A percentile compares a stretch with the other conserved stretches of the same genome.
These are phyloP conservation scores for Remersonia thermophila DNA, from an alignment of 2,329 filamentous ascomycete species.

Conservation along the genomic window DNA sequence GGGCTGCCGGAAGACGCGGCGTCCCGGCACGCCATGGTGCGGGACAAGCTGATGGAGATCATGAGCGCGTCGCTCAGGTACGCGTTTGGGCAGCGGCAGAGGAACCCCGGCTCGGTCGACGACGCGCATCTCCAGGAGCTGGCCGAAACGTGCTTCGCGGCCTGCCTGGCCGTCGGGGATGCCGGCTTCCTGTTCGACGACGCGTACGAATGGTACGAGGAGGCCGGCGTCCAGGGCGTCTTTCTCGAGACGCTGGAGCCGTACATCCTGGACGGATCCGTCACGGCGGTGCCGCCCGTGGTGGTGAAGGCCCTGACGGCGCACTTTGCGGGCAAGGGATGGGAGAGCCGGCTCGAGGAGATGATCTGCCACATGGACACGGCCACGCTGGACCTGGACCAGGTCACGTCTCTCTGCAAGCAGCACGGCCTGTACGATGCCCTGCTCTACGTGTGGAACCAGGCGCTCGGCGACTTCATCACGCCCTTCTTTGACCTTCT, in stretches of 20 bases:
- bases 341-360: slow-evolving; percentile 73
- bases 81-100: slow-evolving; percentile 59
- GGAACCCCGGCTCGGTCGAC: slow-evolving; percentile 31
- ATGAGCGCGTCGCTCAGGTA: slow-evolving; percentile 86
- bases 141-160: slow-evolving; percentile 69
- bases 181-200: slow-evolving; percentile 81
- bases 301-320: slow-evolving; percentile 78
- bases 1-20: slow-evolving; percentile 76
- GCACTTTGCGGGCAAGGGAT: slow-evolving; percentile 65
- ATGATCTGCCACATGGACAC: slow-evolving; percentile 91
- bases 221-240: slow-evolving; percentile 56
- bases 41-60: slow-evolving; percentile 83
- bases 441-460: slow-evolving; percentile 93
- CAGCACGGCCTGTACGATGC: slow-evolving; percentile 89
- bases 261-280: slow-evolving; percentile 67
- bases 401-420: slow-evolving; percentile 82
- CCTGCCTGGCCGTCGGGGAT: slow-evolving; percentile 67
- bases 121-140: slow-evolving; percentile 60
- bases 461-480: slow-evolving; percentile 77
- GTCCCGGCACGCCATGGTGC: slow-evolving; percentile 68
- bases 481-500: slow-evolving; percentile 80
- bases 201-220: slow-evolving; percentile 82
- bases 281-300: slow-evolving; percentile 64
- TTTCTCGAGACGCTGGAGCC: slow-evolving; percentile 85
- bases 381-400: slow-evolving; percentile 81